phyloP scores from a whole-genome alignment of 106 monocot species.

The Alisma plantagoaquatica region DNA sequence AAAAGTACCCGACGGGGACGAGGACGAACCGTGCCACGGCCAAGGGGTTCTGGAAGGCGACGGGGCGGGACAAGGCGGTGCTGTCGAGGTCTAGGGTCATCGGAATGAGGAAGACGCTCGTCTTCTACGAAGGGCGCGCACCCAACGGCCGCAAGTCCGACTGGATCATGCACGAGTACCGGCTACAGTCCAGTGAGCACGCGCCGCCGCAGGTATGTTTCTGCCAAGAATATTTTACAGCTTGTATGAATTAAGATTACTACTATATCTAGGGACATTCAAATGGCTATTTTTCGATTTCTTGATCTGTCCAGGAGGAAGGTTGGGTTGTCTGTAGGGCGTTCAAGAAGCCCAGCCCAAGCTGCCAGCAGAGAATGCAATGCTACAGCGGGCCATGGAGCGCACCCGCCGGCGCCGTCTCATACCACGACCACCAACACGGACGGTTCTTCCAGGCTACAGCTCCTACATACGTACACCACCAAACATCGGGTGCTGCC shows the following conservation, averaged over 20 bases:
- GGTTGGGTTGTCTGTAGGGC: conserved; percentile 41
- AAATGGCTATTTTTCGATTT: too few relatives aligned
- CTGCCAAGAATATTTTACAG: too few relatives aligned
- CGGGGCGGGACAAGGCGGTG: conserved; percentile 80
- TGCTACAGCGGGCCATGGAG: too few relatives aligned
- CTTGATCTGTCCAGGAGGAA: conserved; percentile 42
- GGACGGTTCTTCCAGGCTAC: too few relatives aligned
- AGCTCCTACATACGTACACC: not conserved
- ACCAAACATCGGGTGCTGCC: not conserved
- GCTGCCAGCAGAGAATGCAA: conserved; percentile 6
- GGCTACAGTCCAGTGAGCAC: conserved; percentile 53
- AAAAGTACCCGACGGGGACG: conserved; percentile 81
- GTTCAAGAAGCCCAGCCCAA: conserved; percentile 30
- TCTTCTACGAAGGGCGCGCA: conserved; percentile 80
- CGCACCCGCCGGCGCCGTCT: conserved; percentile 1
- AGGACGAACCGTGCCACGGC: conserved; percentile 73
- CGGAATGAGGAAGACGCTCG: conserved; percentile 90
- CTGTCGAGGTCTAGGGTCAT: conserved; percentile 57
- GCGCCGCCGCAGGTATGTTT: conserved; percentile 58
- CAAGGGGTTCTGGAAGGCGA: conserved; percentile 91
- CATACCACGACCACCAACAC: conserved; percentile 9
- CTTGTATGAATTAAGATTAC: too few relatives aligned
- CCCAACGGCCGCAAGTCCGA: conserved; percentile 73
- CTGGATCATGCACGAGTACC: conserved; percentile 93
- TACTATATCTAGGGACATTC: too few relatives aligned